Conservation (phyloP, 164 flowering plant genomes). For the Stephania cephalantha region DNA sequence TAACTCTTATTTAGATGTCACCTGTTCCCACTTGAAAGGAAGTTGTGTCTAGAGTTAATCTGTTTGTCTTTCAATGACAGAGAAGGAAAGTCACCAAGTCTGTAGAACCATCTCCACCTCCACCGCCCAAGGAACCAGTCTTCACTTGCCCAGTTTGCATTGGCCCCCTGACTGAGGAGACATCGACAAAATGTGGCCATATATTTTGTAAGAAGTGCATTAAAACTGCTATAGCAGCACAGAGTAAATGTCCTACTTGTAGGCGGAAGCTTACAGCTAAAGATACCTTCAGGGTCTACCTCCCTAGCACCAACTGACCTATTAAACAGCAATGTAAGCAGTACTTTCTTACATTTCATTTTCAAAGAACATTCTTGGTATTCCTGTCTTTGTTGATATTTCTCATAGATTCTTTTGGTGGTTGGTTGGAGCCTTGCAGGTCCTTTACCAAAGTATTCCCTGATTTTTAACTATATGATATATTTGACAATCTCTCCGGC, state of each 20-base stretch:
- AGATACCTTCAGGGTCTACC: conserved; percentile 68
- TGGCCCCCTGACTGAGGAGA: conserved; percentile 61
- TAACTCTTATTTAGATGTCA: too few species aligned
- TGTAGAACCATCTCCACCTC: conserved; percentile 15
- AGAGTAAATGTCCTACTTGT: conserved; percentile 83
- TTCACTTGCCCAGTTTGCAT: conserved; percentile 86
- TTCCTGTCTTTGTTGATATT: not conserved
- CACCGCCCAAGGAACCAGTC: conserved; percentile 49
- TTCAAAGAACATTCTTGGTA: conserved; percentile 1
- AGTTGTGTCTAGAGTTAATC: not conserved
- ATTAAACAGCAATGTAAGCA: not conserved
- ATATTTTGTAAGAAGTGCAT: conserved; percentile 90
- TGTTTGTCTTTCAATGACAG: conserved; percentile 24
- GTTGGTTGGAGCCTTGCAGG: not conserved
- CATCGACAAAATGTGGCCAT: conserved; percentile 86
- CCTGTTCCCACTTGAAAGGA: too few species aligned
- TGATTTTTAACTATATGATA: not conserved
- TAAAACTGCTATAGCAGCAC: conserved; percentile 47
- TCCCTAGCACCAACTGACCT: conserved; percentile 49
- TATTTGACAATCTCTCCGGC: not conserved
- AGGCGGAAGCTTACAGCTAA: conserved; percentile 46
- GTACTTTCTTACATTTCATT: not conserved
- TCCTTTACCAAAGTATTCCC: not conserved
- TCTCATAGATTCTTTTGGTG: not conserved
- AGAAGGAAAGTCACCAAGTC: conserved; percentile 13